Evolutionary conservation across 306 rosid species (phyloP).

Genomic region (Bauhinia variegata): DNA sequence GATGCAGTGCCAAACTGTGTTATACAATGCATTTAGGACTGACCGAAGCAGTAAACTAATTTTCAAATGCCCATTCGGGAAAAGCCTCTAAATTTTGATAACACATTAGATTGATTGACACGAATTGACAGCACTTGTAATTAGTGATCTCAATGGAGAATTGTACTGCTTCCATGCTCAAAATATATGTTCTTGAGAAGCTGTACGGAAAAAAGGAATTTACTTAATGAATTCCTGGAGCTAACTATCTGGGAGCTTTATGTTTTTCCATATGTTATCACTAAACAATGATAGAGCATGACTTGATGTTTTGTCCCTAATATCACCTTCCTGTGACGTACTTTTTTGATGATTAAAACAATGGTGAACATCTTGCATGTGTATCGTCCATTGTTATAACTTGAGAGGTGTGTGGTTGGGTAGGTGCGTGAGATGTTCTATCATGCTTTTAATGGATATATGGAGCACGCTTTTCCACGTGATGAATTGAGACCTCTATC

Average conservation of each 20-base stretch:
- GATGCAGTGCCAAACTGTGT: no score
- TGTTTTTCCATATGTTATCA: not conserved
- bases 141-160: not conserved
- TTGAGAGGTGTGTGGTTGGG: not conserved
- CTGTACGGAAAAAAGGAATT: not conserved
- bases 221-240: not conserved
- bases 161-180: not conserved
- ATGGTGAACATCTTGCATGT: not conserved
- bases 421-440: conserved; percentile 88
- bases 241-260: not conserved
- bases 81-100: not conserved
- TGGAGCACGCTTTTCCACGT: conserved; percentile 89
- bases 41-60: not conserved
- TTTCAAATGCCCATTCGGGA: not conserved
- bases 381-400: not conserved
- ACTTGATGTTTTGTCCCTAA: not conserved
- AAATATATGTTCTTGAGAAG: not conserved
- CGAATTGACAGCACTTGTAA: not conserved
- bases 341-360: not conserved
- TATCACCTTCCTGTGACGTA: not conserved
- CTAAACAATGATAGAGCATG: not conserved
- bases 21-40: no score
- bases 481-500: conserved; percentile 87
- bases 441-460: conserved; percentile 94
- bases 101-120: not conserved